Conservation (phyloP, 1,284 basidiomycete genomes). For the Phellopilus nigrolimitatus region DNA sequence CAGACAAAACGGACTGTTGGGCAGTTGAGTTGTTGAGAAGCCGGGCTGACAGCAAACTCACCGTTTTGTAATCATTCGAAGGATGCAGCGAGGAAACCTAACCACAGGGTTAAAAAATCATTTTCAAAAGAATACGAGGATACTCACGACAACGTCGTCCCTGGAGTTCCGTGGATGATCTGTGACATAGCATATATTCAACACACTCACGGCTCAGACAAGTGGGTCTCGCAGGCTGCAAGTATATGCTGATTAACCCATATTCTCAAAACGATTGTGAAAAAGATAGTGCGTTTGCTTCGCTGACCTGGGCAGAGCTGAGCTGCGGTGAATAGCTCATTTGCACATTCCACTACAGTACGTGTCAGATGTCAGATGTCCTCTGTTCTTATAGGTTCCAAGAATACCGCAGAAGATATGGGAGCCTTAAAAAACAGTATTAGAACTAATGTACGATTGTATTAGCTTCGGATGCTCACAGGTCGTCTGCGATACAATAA, state of each 20-base stretch:
- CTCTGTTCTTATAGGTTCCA: slow-evolving; percentile 23
- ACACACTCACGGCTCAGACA: slow-evolving; percentile 65
- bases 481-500: slow-evolving; percentile 8
- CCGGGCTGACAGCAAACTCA: slow-evolving; percentile 28
- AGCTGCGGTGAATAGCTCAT: slow-evolving; percentile 70
- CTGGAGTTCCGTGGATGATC: slow-evolving; percentile 32
- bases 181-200: neutral
- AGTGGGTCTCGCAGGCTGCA: slow-evolving; percentile 72
- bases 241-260: slow-evolving; percentile 11
- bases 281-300: too few relatives aligned
- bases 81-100: slow-evolving; percentile 76
- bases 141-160: slow-evolving; percentile 74
- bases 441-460: neutral
- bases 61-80: slow-evolving; percentile 83
- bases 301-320: slow-evolving; percentile 71
- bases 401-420: slow-evolving; percentile 81
- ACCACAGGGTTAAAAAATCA: slow-evolving; percentile 2
- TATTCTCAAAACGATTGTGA: too few relatives aligned
- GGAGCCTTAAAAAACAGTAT: slow-evolving; percentile 43
- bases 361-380: neutral
- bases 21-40: slow-evolving; percentile 10
- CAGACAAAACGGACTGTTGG: slow-evolving; percentile 77
- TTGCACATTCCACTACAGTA: slow-evolving; percentile 66
- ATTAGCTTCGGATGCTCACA: slow-evolving; percentile 6
- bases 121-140: neutral